These are phyloP conservation scores for Starmerella powellii DNA, from an alignment of 805 yeast species.

Conservation along the genomic window DNA sequence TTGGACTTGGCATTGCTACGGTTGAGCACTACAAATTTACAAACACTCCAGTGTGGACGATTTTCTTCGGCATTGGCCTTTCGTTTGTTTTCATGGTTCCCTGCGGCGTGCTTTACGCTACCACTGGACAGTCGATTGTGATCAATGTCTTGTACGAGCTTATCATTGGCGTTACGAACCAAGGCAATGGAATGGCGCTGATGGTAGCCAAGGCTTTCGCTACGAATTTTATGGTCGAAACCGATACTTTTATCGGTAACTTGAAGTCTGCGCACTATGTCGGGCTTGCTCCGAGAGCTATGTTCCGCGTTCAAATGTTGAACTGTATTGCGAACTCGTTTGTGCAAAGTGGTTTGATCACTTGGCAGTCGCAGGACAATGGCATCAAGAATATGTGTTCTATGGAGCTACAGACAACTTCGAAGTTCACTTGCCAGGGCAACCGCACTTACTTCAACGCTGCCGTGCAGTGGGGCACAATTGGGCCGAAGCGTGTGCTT, in stretches of 20 bases:
- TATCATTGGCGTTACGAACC: constrained; percentile 45
- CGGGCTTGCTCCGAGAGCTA: constrained; percentile 47
- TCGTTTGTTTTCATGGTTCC: constrained; percentile 44
- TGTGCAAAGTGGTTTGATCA: constrained; percentile 27
- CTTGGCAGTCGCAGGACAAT: constrained; percentile 29
- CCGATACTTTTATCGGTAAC: constrained; percentile 46
- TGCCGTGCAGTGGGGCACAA: constrained; percentile 44
- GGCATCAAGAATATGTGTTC: constrained; percentile 31
- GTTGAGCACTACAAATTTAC: constrained; percentile 30
- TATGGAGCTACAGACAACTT: constrained; percentile 16
- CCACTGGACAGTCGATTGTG: constrained; percentile 39
- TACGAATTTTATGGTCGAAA: constrained; percentile 52
- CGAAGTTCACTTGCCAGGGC: constrained; percentile 35
- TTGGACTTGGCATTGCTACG: constrained; percentile 36
- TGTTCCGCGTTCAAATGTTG: constrained; percentile 39
- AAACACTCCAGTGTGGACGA: constrained; percentile 36
- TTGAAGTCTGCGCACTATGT: constrained; percentile 45
- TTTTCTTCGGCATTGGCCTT: constrained; percentile 42
- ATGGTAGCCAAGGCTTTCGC: constrained; percentile 44
- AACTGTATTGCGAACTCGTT: constrained; percentile 25
- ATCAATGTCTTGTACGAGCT: constrained; percentile 40
- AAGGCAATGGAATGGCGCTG: constrained; percentile 45
- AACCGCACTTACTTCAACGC: constrained; percentile 36
- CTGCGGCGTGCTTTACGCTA: constrained; percentile 36
- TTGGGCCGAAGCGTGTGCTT: constrained; percentile 32